A percentile compares a stretch with the other conserved stretches of the same genome.
Conservation (phyloP, 129 eudicot species). For the Pittosporum tobira region DNA sequence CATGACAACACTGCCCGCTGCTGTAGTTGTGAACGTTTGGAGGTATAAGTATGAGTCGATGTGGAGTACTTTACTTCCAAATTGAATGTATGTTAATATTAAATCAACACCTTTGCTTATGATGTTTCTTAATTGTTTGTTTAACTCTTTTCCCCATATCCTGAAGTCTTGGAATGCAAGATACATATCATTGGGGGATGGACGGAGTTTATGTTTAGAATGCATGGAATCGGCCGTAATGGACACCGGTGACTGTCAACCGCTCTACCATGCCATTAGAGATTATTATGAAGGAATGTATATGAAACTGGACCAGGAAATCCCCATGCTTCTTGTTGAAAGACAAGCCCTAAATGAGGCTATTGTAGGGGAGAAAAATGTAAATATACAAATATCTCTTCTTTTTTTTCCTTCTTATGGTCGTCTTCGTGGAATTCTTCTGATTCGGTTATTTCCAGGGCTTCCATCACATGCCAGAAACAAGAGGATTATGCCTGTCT, state of each 20-base stretch:
- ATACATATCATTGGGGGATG: slow-evolving; percentile 84
- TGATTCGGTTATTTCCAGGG: slow-evolving; percentile 51
- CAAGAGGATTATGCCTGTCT: slow-evolving; percentile 93
- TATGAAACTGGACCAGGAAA: slow-evolving; percentile 88
- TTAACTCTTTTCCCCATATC: slow-evolving; percentile 11
- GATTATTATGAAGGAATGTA: slow-evolving; percentile 98
- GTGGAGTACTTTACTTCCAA: background rate
- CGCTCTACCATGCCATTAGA: slow-evolving; percentile 87
- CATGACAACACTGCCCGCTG: slow-evolving; percentile 87
- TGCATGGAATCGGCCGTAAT: slow-evolving; percentile 98
- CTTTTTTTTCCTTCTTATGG: slow-evolving; percentile 1
- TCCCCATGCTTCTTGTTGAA: slow-evolving; percentile 96
- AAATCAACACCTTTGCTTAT: background rate
- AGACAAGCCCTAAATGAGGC: slow-evolving; percentile 98
- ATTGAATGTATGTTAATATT: background rate
- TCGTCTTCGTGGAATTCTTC: slow-evolving; percentile 12
- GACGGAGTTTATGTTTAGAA: slow-evolving; percentile 87
- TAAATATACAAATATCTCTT: slow-evolving; percentile 19
- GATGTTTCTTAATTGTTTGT: slow-evolving; percentile 3
- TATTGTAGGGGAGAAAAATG: slow-evolving; percentile 95
- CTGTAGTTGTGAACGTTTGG: slow-evolving; percentile 97
- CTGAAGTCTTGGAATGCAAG: slow-evolving; percentile 69
- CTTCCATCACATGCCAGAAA: slow-evolving; percentile 97
- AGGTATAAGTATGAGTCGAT: slow-evolving; percentile 37
- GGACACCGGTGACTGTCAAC: slow-evolving; percentile 98